phyloP scores from a whole-genome alignment of 306 rosid species.

The Luffa acutangula region DNA sequence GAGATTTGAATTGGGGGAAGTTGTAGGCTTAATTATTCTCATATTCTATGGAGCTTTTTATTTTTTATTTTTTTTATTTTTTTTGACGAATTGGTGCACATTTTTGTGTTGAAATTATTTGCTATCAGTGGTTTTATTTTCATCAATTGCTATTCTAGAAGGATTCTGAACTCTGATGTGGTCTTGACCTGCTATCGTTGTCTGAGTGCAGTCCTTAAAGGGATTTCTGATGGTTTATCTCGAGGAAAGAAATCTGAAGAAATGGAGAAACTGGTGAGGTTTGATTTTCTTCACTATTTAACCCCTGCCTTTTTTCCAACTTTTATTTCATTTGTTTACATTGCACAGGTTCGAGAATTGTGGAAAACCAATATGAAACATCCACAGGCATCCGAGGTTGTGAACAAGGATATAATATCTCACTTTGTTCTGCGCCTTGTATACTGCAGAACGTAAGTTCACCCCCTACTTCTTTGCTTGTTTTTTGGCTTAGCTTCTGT shows the following conservation, averaged over 20 bases:
- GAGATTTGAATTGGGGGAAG: neutral
- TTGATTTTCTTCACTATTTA: neutral
- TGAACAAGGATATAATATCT: slow-evolving; percentile 82
- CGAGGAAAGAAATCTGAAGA: slow-evolving; percentile 83
- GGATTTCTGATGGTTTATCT: slow-evolving; percentile 80
- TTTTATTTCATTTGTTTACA: neutral
- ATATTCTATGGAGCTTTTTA: neutral
- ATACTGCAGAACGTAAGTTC: slow-evolving; percentile 74
- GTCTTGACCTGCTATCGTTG: slow-evolving; percentile 10
- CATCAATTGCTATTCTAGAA: neutral
- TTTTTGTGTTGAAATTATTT: neutral
- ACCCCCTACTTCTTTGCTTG: neutral
- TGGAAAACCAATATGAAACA: slow-evolving; percentile 67
- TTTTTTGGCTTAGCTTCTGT: neutral
- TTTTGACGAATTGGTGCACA: neutral
- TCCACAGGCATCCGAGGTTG: slow-evolving; percentile 44
- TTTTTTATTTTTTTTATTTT: neutral
- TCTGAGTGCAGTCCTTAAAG: slow-evolving; percentile 66
- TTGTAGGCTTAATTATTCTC: neutral
- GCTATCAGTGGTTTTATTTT: neutral
- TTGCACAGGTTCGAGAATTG: slow-evolving; percentile 35
- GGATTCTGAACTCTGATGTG: slow-evolving; percentile 1
- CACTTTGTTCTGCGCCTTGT: slow-evolving; percentile 89
- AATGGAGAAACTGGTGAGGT: slow-evolving; percentile 55
- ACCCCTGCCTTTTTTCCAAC: slow-evolving; percentile 6